Base-by-base conservation (phyloP, 192 early-diverging fungal genomes). In the Ramicandelaber brevisporus region DNA sequence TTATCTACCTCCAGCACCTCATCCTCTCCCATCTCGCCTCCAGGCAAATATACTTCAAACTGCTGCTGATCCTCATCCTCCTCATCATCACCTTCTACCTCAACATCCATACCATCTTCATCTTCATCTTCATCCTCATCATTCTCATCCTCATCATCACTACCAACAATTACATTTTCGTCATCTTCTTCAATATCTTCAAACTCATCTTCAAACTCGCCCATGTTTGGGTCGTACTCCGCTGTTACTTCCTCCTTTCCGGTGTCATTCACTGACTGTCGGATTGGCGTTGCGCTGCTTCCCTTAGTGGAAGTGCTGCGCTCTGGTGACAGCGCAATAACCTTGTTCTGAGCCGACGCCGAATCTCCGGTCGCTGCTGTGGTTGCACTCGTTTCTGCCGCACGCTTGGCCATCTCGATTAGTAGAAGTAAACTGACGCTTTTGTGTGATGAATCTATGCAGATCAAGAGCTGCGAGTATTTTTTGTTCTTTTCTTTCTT, bases 1-100 rank as follows among this genome's bases (percentile, higher is more conserved):
- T 81, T 75, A 63, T 98, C 93, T 16, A 76, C 83, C 37, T 95
- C 83, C 23, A 98, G 62, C 21, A 69, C 74, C 46, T 98, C 86
- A 24, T 67, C 87, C 43, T 78, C 70, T 20, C 40, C 76, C 6
- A 98, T 48, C 34, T 61, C 55, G 25, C 85, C 71, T 12, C 93
- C 93, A 3, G 93, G 93, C 30, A 90, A 65, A 38, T 84, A 89
- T 15, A 92, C 76, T 29, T 60, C 38, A 17, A 57, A 49, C 26
- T 66, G 55, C n/a, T 72, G 47, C 9, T 63, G 62, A 4, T 61
- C 49, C 10, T 57, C 57, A 5, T 56, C 59, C 20, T 68, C 63
- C 10, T 68, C 51, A 15, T 70, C 57, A 9, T 75, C 70, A 17
- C 56, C 53, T 6, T 59, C 52, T 14, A 35, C 36, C 27, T 58